Percentiles rank a stretch among this genome's conserved stretches.
These are phyloP conservation scores for Neoarthrinium moseri DNA, from an alignment of 2,329 filamentous ascomycete genomes.

Conservation along the genomic window DNA sequence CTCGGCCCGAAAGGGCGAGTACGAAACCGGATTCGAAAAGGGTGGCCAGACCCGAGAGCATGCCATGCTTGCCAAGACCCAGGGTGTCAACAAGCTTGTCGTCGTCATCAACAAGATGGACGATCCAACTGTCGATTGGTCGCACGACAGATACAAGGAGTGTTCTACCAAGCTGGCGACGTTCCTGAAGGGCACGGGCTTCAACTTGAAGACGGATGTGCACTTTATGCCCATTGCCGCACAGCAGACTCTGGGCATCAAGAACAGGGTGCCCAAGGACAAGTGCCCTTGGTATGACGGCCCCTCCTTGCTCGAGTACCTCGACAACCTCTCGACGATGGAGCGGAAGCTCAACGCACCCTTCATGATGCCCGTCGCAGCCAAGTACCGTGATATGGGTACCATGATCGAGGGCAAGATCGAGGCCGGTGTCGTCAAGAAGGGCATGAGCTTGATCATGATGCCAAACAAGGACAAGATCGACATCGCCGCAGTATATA, in stretches of 20 bases:
- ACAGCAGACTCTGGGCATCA: constrained; percentile 82
- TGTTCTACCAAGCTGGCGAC: constrained; percentile 84
- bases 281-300: constrained; percentile 82
- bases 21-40: constrained; percentile 95
- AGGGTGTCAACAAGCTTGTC: constrained; percentile 94
- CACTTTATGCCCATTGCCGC: constrained; percentile 96
- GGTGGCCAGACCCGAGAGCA: constrained; percentile 97
- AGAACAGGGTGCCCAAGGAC: constrained; percentile 77
- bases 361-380: constrained; percentile 98
- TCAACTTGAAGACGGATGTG: constrained; percentile 91
- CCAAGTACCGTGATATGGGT: constrained; percentile 96
- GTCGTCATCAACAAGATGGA: constrained; percentile 99
- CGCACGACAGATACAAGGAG: constrained; percentile 86
- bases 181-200: constrained; percentile 90
- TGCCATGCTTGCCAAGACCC: constrained; percentile 95
- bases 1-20: constrained; percentile 94
- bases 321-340: constrained; percentile 89
- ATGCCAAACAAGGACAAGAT: constrained; percentile 91
- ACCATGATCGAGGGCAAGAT: constrained; percentile 98
- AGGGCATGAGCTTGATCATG: constrained; percentile 81
- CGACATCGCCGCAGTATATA: constrained; percentile 82
- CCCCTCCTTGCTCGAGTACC: constrained; percentile 88
- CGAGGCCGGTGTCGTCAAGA: constrained; percentile 91
- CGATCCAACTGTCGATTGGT: constrained; percentile 94
- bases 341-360: constrained; percentile 96